phyloP scores from a whole-genome alignment of 2,329 filamentous ascomycete genomes.

The Cladosporium sphaerospermum region DNA sequence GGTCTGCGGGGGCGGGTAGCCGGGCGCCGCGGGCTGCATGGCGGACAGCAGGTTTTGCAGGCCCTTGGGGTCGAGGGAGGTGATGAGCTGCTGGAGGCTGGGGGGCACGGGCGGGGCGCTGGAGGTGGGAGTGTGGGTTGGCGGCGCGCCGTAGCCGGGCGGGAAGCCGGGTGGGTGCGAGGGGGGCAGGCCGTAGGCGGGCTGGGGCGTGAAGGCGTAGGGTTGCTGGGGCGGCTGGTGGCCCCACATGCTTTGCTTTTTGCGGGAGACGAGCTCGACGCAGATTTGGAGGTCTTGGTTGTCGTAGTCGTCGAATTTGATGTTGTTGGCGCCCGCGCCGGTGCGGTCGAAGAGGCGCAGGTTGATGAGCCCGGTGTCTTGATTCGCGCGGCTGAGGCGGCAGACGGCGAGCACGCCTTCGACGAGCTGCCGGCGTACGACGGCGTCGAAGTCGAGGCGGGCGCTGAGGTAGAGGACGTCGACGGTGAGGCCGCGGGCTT shows the following conservation, averaged over 20 bases:
- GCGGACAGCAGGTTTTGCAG: constrained; percentile 65
- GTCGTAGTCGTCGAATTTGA: constrained; percentile 81
- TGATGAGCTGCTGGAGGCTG: constrained; percentile 60
- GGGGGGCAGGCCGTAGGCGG: constrained; percentile 25
- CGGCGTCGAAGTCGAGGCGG: constrained; percentile 66
- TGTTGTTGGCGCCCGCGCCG: constrained; percentile 59
- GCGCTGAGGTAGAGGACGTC: constrained; percentile 76
- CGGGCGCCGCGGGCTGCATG: constrained; percentile 35
- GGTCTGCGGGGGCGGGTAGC: constrained; percentile 21
- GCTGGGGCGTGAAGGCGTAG: constrained; percentile 29
- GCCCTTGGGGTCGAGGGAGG: constrained; percentile 60
- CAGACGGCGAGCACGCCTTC: constrained; percentile 85
- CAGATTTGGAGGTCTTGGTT: constrained; percentile 73
- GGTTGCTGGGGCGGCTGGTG: constrained; percentile 31
- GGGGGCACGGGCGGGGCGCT: constrained; percentile 11
- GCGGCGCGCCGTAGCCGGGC: constrained; percentile 14
- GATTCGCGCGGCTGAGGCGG: constrained; percentile 63
- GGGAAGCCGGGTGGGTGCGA: constrained; percentile 23
- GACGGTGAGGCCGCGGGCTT: constrained; percentile 62
- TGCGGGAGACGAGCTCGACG: constrained; percentile 71
- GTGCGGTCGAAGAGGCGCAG: constrained; percentile 81
- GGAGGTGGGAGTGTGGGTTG: constrained; percentile 8
- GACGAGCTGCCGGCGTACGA: constrained; percentile 78
- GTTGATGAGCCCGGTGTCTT: constrained; percentile 66
- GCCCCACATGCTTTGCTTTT: constrained; percentile 47